These are phyloP conservation scores for Dioscorea dumetorum DNA, from an alignment of 106 monocot species.

Conservation along the genomic window DNA sequence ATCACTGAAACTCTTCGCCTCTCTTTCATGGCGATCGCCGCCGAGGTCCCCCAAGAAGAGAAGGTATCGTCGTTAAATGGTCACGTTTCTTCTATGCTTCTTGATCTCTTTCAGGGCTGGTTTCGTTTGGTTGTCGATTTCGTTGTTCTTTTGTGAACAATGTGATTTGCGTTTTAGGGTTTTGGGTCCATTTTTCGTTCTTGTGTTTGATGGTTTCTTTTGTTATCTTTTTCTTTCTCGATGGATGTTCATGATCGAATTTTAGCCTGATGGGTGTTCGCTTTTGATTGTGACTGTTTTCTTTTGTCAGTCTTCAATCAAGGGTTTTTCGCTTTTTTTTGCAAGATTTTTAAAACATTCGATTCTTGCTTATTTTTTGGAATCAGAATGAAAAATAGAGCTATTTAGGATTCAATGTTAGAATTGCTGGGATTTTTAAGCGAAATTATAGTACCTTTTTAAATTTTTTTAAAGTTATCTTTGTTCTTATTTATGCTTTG, in stretches of 20 bases:
- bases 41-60: conserved; percentile 24
- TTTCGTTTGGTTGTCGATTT: not conserved
- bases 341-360: too few species aligned
- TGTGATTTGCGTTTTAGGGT: not conserved
- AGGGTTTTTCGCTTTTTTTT: too few species aligned
- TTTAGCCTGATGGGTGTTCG: not conserved
- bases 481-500: too few species aligned
- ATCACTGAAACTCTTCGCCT: not conserved
- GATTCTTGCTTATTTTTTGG: too few species aligned
- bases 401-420: too few species aligned
- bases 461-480: too few species aligned
- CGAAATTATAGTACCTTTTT: too few species aligned
- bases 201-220: not conserved
- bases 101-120: not conserved
- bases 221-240: not conserved
- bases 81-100: not conserved
- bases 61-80: conserved; percentile 1
- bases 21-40: conserved; percentile 25
- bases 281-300: not conserved
- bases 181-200: not conserved
- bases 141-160: not conserved
- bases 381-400: too few species aligned
- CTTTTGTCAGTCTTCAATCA: not conserved
- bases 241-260: not conserved
- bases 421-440: too few species aligned